phyloP scores from a whole-genome alignment of 2,329 filamentous ascomycete species.

The Colletotrichum sp. region DNA sequence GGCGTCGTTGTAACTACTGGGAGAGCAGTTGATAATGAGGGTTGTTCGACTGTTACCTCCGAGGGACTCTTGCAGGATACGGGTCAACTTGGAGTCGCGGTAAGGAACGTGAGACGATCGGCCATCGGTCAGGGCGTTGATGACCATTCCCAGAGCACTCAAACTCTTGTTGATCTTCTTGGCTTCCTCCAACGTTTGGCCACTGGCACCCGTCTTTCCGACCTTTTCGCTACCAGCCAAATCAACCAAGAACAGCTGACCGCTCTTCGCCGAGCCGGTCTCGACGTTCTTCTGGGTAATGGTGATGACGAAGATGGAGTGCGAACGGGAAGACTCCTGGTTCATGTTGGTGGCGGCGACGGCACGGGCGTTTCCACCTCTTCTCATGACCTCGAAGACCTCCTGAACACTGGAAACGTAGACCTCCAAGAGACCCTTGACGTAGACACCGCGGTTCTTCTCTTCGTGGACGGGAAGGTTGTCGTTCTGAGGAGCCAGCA shows the following conservation, averaged over 20 bases:
- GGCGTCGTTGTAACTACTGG: constrained; percentile 95
- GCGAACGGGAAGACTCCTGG: constrained; percentile 94
- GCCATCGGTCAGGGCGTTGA: constrained; percentile 84
- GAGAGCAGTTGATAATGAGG: constrained; percentile 98
- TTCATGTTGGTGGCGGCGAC: constrained; percentile 99
- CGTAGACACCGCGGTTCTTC: constrained; percentile 94
- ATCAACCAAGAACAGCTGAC: constrained; percentile 96
- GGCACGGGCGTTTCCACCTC: constrained; percentile 87
- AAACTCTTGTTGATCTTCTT: constrained; percentile 99
- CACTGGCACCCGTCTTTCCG: constrained; percentile 96
- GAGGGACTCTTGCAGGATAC: constrained; percentile 95
- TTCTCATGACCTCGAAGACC: constrained; percentile 95
- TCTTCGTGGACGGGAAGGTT: constrained; percentile 98
- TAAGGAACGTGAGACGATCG: constrained; percentile 97
- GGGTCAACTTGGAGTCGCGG: constrained; percentile 95
- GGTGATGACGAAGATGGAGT: constrained; percentile 97
- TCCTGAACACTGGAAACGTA: constrained; percentile 96
- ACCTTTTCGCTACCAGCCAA: constrained; percentile 98
- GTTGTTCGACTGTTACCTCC: constrained; percentile 99
- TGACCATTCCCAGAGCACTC: constrained; percentile 98
- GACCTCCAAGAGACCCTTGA: constrained; percentile 92
- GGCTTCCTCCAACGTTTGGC: constrained; percentile 95
- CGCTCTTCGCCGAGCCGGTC: constrained; percentile 93
- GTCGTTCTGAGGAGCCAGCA: constrained; percentile 91
- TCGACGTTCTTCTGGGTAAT: constrained; percentile 98